A percentile compares a stretch with the other conserved stretches of the same genome.
Conservation (phyloP, 805 yeast species). For the Candida parachauliodes region DNA sequence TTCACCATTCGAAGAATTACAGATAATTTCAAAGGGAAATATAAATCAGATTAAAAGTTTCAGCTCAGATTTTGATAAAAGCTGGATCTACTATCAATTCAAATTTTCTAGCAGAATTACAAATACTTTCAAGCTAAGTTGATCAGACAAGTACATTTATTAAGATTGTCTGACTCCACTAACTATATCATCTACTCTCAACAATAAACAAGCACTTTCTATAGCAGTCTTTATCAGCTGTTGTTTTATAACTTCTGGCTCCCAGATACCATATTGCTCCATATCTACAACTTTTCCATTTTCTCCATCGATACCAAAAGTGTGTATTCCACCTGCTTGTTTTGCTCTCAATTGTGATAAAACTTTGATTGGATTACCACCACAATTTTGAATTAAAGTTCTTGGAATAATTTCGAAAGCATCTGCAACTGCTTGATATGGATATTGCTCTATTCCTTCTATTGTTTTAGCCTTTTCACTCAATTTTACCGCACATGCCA, state of each 20-base stretch:
- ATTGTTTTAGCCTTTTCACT: slow-evolving; percentile 87
- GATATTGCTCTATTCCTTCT: slow-evolving; percentile 97
- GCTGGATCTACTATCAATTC: no score
- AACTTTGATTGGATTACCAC: slow-evolving; percentile 90
- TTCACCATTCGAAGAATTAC: slow-evolving; percentile 15
- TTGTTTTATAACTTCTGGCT: slow-evolving; percentile 96
- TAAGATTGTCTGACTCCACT: slow-evolving; percentile 76
- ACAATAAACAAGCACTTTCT: slow-evolving; percentile 90
- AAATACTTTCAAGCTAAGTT: no score
- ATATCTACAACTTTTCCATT: slow-evolving; percentile 91
- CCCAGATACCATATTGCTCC: slow-evolving; percentile 97
- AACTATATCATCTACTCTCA: slow-evolving; percentile 97
- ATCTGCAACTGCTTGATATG: slow-evolving; percentile 97
- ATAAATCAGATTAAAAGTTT: slow-evolving; percentile 4
- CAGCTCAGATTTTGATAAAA: no score
- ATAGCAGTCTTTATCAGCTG: slow-evolving; percentile 97
- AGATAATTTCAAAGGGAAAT: slow-evolving; percentile 19
- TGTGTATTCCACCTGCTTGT: slow-evolving; percentile 84
- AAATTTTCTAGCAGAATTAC: no score
- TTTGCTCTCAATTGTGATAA: slow-evolving; percentile 91
- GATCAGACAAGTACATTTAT: slow-evolving; percentile 1
- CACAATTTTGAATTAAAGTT: slow-evolving; percentile 95
- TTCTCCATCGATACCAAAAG: slow-evolving; percentile 94
- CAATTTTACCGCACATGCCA: slow-evolving; percentile 89
- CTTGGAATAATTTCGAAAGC: slow-evolving; percentile 98